A percentile compares a stretch with the other conserved stretches of the same genome.
Conservation (phyloP, 352 stramenopile genomes). For the Phytopythium chamaehyphon region DNA sequence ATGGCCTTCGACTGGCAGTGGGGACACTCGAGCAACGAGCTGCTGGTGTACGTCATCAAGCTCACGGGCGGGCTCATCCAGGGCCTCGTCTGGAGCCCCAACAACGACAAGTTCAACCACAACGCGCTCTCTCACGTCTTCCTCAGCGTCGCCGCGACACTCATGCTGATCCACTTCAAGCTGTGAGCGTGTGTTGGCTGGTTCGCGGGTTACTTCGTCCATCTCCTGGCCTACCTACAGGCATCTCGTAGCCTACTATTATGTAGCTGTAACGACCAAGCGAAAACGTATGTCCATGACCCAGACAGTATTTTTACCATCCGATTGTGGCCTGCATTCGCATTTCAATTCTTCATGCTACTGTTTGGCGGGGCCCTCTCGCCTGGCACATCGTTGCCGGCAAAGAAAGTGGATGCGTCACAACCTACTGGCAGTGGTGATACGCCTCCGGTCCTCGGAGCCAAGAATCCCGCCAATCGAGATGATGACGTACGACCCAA, state of each 20-base stretch:
- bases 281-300: neutral
- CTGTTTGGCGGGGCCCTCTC: conserved; percentile 68
- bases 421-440: neutral
- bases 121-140: conserved; percentile 86
- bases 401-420: conserved; percentile 4
- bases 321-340: neutral
- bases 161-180: conserved; percentile 82
- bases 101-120: conserved; percentile 86
- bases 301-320: neutral
- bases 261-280: neutral
- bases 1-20: conserved; percentile 81
- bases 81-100: conserved; percentile 74
- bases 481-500: neutral
- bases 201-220: no score
- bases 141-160: conserved; percentile 74
- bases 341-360: conserved; percentile 31
- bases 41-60: conserved; percentile 81
- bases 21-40: conserved; percentile 74
- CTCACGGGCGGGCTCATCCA: conserved; percentile 75
- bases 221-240: no score
- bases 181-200: conserved; percentile 26
- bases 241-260: no score
- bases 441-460: neutral
- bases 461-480: no score
- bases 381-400: conserved; percentile 5